These are phyloP conservation scores for Leccinellum albellum DNA, from an alignment of 768 basidiomycete genomes.

Conservation along the genomic window DNA sequence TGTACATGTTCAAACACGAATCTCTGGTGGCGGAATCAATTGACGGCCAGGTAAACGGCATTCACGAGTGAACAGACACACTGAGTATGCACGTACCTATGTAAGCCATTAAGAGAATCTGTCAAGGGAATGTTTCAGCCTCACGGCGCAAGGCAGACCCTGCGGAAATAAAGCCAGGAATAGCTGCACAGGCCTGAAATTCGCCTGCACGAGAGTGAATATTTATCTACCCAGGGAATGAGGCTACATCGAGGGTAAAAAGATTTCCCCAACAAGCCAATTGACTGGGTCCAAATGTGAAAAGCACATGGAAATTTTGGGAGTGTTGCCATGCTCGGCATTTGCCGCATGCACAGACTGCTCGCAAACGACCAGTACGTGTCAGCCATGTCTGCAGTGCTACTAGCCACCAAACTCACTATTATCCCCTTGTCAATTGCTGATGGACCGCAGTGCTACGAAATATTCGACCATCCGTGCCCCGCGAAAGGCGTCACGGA, in stretches of 20 bases:
- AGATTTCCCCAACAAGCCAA: constrained; percentile 23
- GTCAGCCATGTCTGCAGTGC: too few species aligned
- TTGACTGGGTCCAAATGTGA: constrained; percentile 23
- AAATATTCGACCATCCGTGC: too few species aligned
- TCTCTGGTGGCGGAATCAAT: not conserved
- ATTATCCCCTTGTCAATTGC: not conserved
- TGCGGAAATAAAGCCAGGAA: not conserved
- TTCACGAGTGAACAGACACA: too few species aligned
- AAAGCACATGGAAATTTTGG: too few species aligned
- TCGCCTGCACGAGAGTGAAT: constrained; percentile 8
- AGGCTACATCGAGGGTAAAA: constrained; percentile 22
- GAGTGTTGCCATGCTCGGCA: not conserved
- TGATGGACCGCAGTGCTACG: not conserved
- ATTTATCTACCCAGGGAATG: constrained; percentile 33
- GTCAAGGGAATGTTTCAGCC: constrained; percentile 7
- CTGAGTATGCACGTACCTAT: constrained; percentile 10
- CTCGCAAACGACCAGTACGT: too few species aligned
- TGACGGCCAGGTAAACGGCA: not conserved
- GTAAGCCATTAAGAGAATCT: not conserved
- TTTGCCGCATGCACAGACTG: not conserved
- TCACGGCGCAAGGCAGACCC: not conserved
- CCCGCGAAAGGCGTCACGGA: too few species aligned
- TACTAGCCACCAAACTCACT: not conserved
- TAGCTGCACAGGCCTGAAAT: not conserved
- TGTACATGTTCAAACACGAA: not conserved